A percentile compares a stretch with the other conserved stretches of the same genome.
phyloP scores from a whole-genome alignment of 2,329 filamentous ascomycete genomes.

The Chaetoscypha palmicola region DNA sequence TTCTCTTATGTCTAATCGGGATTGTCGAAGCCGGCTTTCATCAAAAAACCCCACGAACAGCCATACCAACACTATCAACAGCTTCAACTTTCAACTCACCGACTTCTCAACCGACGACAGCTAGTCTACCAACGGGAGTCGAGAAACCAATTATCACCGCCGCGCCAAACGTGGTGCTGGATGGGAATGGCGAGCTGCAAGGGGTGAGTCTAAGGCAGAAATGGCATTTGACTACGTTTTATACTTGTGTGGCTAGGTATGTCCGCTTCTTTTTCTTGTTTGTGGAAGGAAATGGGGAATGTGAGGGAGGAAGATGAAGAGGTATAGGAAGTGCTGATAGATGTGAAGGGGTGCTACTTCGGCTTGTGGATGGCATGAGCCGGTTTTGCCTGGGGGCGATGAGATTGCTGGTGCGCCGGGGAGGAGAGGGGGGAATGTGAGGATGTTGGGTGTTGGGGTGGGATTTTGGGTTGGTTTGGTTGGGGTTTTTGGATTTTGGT shows the following conservation, averaged over 20 bases:
- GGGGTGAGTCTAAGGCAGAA: conserved; percentile 16
- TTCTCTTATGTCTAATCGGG: no score
- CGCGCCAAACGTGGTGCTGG: conserved; percentile 5
- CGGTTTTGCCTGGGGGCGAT: conserved; percentile 23
- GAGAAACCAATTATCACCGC: background rate
- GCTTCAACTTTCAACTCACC: background rate
- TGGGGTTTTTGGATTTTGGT: no score
- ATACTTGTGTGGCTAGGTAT: conserved; percentile 26
- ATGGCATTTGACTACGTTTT: conserved; percentile 29
- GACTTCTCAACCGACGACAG: no score
- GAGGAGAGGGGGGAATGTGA: conserved; percentile 1
- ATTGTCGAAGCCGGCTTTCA: background rate
- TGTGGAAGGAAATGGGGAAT: no score
- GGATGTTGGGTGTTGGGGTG: conserved; percentile 8
- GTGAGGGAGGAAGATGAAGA: no score
- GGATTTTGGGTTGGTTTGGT: conserved; percentile 8
- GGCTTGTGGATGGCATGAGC: conserved; percentile 28
- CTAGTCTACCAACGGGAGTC: no score
- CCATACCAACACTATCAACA: background rate
- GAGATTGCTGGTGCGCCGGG: conserved; percentile 22
- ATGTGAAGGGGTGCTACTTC: conserved; percentile 13
- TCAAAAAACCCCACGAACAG: background rate
- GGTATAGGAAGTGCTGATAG: no score
- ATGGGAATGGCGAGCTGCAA: conserved; percentile 19
- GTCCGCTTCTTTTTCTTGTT: no score